Conservation (phyloP, 768 basidiomycete genomes). For the Rhodotorula taiwanensis region DNA sequence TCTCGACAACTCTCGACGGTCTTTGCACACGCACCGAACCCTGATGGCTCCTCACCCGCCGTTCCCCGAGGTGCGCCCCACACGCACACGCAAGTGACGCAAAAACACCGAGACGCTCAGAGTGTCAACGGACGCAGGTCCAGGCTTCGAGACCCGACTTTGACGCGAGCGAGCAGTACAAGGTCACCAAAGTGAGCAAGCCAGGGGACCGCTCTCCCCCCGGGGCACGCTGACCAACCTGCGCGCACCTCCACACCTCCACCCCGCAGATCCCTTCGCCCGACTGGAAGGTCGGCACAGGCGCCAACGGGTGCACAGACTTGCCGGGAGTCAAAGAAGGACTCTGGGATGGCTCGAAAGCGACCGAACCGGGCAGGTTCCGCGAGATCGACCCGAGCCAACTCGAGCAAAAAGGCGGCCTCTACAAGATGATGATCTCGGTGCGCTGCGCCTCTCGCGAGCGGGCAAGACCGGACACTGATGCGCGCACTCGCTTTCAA, state of each 20-base stretch:
- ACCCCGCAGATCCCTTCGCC: conserved; percentile 24
- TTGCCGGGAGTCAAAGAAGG: conserved; percentile 25
- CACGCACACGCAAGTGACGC: no score
- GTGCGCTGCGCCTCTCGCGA: no score
- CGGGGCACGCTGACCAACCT: background rate
- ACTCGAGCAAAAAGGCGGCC: background rate
- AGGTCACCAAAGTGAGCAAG: conserved; percentile 4
- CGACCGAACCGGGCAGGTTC: conserved; percentile 6
- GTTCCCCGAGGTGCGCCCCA: background rate
- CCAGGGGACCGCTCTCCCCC: background rate
- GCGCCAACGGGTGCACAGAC: conserved; percentile 8
- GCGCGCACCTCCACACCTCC: background rate
- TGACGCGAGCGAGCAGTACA: conserved; percentile 2
- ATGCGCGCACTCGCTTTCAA: no score
- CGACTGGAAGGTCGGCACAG: conserved; percentile 31
- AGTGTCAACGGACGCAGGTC: background rate
- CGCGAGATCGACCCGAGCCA: conserved; percentile 18
- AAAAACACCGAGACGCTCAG: background rate
- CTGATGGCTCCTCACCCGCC: no score
- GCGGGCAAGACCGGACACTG: no score
- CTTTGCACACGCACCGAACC: no score
- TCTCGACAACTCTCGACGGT: no score
- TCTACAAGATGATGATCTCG: conserved; percentile 31
- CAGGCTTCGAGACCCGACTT: conserved; percentile 25
- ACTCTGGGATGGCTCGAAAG: conserved; percentile 2